These are phyloP conservation scores for Aegilops sharonensis DNA, from an alignment of 176 grass and related monocot species.

Conservation along the genomic window DNA sequence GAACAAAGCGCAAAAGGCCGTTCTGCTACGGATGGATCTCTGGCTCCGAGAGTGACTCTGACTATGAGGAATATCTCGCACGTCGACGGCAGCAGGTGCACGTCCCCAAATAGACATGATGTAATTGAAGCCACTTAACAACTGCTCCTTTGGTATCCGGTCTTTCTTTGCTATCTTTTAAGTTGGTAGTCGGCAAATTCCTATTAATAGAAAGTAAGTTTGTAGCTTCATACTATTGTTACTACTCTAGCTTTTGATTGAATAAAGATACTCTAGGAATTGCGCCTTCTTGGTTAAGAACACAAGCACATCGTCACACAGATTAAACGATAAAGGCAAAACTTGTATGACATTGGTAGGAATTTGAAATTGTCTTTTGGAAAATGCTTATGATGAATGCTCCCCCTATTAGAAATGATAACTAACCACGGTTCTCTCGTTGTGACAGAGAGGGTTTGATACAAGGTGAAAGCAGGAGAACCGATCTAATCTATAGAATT, in stretches of 20 bases:
- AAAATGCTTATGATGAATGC: too few relatives aligned
- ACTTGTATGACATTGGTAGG: neutral
- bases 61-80: neutral
- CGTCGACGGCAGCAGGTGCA: neutral
- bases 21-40: slow-evolving; percentile 27
- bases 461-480: too few relatives aligned
- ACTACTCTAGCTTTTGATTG: neutral
- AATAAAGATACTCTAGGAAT: neutral
- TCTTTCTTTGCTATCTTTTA: neutral
- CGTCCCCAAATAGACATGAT: slow-evolving; percentile 4
- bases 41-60: neutral
- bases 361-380: neutral
- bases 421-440: too few relatives aligned
- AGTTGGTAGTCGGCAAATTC: neutral
- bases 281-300: neutral
- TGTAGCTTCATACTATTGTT: neutral
- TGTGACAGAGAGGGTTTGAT: too few relatives aligned
- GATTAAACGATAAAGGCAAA: neutral
- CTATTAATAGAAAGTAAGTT: neutral
- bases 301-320: neutral
- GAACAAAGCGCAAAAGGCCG: neutral
- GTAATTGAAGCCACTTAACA: neutral
- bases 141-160: neutral
- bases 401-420: too few relatives aligned
- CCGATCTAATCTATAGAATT: too few relatives aligned